phyloP scores from a whole-genome alignment of 192 early-diverging fungal species.

The Piromyces finnis region DNA sequence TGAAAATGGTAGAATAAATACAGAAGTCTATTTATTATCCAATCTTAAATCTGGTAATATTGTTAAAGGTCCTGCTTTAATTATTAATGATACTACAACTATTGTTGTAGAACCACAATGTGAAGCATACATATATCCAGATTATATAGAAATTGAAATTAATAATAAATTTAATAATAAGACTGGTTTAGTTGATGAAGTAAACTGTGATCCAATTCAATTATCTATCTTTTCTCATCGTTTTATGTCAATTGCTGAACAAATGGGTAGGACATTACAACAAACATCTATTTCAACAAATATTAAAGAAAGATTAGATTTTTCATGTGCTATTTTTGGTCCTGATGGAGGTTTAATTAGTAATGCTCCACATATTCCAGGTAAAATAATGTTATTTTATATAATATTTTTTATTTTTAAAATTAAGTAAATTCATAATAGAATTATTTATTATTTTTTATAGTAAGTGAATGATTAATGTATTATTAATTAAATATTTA shows the following conservation, averaged over 20 bases:
- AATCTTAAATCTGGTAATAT: slow-evolving; percentile 41
- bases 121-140: slow-evolving; percentile 49
- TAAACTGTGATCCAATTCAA: slow-evolving; percentile 65
- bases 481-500: too few species aligned
- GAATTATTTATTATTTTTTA: too few species aligned
- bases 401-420: too few species aligned
- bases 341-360: slow-evolving; percentile 1
- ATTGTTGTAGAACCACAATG: slow-evolving; percentile 74
- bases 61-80: slow-evolving; percentile 70
- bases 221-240: slow-evolving; percentile 84
- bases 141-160: slow-evolving; percentile 6
- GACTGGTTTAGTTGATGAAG: slow-evolving; percentile 8
- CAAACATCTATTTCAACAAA: slow-evolving; percentile 91
- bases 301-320: slow-evolving; percentile 95
- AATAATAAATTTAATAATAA: slow-evolving; percentile 1
- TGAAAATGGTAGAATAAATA: slow-evolving; percentile 36
- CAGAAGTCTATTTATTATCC: slow-evolving; percentile 53
- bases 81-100: slow-evolving; percentile 77
- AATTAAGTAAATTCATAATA: too few species aligned
- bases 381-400: neutral
- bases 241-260: slow-evolving; percentile 96
- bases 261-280: slow-evolving; percentile 88
- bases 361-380: neutral
- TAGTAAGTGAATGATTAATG: too few species aligned
- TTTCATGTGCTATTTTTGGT: slow-evolving; percentile 88